A percentile compares a stretch with the other conserved stretches of the same genome.
phyloP scores from a whole-genome alignment of 768 basidiomycete species.

The Russula olivacea region DNA sequence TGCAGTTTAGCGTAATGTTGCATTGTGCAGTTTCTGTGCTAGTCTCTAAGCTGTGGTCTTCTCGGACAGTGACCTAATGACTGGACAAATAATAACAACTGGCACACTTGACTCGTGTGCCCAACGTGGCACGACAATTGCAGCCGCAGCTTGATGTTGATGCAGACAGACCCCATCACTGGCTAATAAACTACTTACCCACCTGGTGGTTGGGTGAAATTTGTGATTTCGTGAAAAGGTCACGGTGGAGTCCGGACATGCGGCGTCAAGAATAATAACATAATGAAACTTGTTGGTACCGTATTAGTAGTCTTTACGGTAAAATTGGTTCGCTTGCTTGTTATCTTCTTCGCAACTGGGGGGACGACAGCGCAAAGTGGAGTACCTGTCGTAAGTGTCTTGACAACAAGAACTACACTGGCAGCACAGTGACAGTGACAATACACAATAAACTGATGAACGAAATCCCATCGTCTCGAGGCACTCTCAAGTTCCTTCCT shows the following conservation, averaged over 20 bases:
- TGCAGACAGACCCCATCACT: slow-evolving; percentile 12
- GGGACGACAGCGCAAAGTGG: too few species aligned
- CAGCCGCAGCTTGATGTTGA: not conserved
- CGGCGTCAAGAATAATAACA: not conserved
- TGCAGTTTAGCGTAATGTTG: too few species aligned
- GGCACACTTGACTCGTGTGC: slow-evolving; percentile 14
- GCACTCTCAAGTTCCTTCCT: too few species aligned
- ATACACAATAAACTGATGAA: too few species aligned
- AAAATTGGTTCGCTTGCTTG: too few species aligned
- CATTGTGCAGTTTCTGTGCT: slow-evolving; percentile 12
- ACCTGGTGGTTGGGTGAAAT: not conserved
- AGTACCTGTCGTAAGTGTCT: too few species aligned
- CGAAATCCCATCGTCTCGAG: too few species aligned
- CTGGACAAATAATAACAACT: not conserved
- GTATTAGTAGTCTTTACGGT: too few species aligned
- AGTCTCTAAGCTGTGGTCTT: slow-evolving; percentile 12
- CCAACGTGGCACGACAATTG: slow-evolving; percentile 11
- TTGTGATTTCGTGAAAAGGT: slow-evolving; percentile 17
- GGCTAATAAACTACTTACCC: not conserved
- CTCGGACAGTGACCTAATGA: not conserved
- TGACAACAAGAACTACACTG: too few species aligned
- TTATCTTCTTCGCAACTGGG: not conserved
- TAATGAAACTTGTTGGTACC: too few species aligned
- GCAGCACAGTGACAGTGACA: too few species aligned
- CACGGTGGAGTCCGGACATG: not conserved